Conservation (phyloP, 2,329 filamentous ascomycete genomes). For the Paramyrothecium roridum region DNA sequence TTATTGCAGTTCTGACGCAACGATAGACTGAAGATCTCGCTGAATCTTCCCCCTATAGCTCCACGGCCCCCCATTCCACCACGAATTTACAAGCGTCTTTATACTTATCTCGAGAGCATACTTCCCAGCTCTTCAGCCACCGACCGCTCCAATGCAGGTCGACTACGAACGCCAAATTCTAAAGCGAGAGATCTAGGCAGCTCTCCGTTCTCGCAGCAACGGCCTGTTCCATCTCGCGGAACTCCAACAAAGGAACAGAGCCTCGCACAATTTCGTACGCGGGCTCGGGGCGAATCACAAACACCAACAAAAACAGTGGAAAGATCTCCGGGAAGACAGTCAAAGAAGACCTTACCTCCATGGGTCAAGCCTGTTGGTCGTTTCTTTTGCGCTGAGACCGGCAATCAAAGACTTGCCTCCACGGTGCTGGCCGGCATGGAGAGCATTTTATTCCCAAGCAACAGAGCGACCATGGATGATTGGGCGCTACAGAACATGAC, state of each 20-base stretch:
- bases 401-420: conserved; percentile 60
- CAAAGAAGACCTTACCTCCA: conserved; percentile 41
- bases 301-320: conserved; percentile 42
- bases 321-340: conserved; percentile 35
- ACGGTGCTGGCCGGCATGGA: conserved; percentile 75
- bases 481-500: conserved; percentile 48
- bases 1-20: conserved; percentile 1
- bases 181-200: conserved; percentile 21
- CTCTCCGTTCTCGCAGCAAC: conserved; percentile 21
- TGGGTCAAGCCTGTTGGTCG: conserved; percentile 72
- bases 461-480: conserved; percentile 41
- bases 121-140: conserved; percentile 46
- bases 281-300: conserved; percentile 17
- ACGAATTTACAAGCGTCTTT: conserved; percentile 79
- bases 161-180: conserved; percentile 29
- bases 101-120: conserved; percentile 72
- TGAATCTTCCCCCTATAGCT: conserved; percentile 75
- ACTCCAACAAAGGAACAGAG: conserved; percentile 46
- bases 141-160: conserved; percentile 22
- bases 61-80: conserved; percentile 76
- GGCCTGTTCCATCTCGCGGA: conserved; percentile 33
- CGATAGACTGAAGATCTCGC: conserved; percentile 65
- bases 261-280: conserved; percentile 40
- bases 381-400: conserved; percentile 58
- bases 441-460: conserved; percentile 42